A percentile compares a stretch with the other conserved stretches of the same genome.
phyloP scores from a whole-genome alignment of 1,284 basidiomycete species.

The Ganoderma lingzhi region DNA sequence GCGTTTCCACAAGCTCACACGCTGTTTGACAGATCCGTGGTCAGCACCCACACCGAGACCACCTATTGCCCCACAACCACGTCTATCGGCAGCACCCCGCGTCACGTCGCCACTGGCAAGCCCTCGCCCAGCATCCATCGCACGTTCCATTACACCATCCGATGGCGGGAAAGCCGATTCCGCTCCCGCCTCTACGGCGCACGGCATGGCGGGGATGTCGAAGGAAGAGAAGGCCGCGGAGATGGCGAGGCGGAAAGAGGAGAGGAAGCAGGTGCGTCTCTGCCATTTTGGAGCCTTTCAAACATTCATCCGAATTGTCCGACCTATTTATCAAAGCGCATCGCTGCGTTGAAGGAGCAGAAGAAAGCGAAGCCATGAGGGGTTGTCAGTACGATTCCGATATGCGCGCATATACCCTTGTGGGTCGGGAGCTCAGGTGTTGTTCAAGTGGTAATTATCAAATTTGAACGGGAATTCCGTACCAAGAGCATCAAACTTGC shows the following conservation, averaged over 20 bases:
- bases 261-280: conserved; percentile 76
- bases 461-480: not conserved
- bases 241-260: conserved; percentile 89
- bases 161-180: conserved; percentile 33
- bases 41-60: conserved; percentile 16
- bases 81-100: conserved; percentile 14
- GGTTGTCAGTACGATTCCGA: not conserved
- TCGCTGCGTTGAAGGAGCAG: conserved; percentile 44
- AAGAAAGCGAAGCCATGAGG: conserved; percentile 34
- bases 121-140: conserved; percentile 24
- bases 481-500: too few species aligned
- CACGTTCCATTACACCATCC: conserved; percentile 37
- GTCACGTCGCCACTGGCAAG: conserved; percentile 25
- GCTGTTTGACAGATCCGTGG: conserved; percentile 20
- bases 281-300: not conserved
- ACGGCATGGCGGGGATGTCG: conserved; percentile 56
- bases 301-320: not conserved
- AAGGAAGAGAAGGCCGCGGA: conserved; percentile 92
- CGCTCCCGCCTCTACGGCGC: conserved; percentile 30
- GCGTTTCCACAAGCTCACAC: not conserved
- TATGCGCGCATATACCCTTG: not conserved
- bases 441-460: not conserved
- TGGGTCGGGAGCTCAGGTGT: not conserved
- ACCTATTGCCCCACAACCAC: conserved; percentile 25
- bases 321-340: conserved; percentile 36